These are phyloP conservation scores for Cephalotrichum gorgonifer DNA, from an alignment of 2,329 filamentous ascomycete species.

Conservation along the genomic window DNA sequence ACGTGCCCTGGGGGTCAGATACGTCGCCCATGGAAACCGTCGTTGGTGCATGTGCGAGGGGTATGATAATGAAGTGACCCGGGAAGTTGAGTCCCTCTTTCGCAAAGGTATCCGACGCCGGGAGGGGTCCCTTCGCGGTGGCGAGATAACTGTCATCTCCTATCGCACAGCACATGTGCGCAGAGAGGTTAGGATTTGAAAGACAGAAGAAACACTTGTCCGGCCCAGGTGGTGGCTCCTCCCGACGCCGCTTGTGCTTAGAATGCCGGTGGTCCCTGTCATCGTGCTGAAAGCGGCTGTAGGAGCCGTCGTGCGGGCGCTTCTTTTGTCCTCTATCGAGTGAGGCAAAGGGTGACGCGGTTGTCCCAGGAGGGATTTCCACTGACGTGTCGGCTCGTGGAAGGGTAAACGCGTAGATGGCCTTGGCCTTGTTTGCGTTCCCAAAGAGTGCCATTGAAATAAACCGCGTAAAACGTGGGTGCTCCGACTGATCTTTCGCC, in stretches of 20 bases:
- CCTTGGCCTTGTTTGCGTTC: slow-evolving; percentile 68
- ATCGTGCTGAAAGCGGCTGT: slow-evolving; percentile 42
- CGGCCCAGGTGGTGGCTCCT: slow-evolving; percentile 54
- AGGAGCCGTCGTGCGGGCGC: slow-evolving; percentile 40
- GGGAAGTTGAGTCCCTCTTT: slow-evolving; percentile 61
- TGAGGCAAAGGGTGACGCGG: slow-evolving; percentile 60
- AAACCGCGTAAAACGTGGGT: slow-evolving; percentile 61
- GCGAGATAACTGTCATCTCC: slow-evolving; percentile 82
- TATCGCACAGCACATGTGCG: slow-evolving; percentile 83
- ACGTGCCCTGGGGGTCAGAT: slow-evolving; percentile 37
- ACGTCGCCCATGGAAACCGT: slow-evolving; percentile 54
- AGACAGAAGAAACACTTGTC: slow-evolving; percentile 92
- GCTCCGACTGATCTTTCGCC: slow-evolving; percentile 23
- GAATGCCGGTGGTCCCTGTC: slow-evolving; percentile 32
- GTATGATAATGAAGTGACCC: slow-evolving; percentile 83
- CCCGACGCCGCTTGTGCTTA: slow-evolving; percentile 32
- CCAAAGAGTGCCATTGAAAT: slow-evolving; percentile 76
- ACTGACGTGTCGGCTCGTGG: slow-evolving; percentile 51
- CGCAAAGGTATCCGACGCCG: slow-evolving; percentile 57
- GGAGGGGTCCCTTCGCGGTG: slow-evolving; percentile 82
- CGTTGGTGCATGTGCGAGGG: slow-evolving; percentile 71
- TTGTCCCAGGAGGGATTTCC: slow-evolving; percentile 58
- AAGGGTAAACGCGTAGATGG: slow-evolving; percentile 68
- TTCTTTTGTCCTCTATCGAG: slow-evolving; percentile 35
- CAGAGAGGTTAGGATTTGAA: slow-evolving; percentile 71